phyloP scores from a whole-genome alignment of 176 grass and related monocot species.

The Musa beccarii region DNA sequence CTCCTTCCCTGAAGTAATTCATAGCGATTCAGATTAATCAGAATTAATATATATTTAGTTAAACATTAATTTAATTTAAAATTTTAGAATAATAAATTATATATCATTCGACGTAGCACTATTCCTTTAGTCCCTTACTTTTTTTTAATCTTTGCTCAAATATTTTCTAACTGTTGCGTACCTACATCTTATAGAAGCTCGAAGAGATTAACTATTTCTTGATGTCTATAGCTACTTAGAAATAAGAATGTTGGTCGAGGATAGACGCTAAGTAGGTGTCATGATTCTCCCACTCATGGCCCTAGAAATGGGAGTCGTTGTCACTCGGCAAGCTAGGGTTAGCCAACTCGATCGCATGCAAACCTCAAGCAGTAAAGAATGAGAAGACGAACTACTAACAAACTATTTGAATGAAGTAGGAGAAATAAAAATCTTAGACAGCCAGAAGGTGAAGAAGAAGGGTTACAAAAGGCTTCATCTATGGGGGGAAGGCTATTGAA shows the following conservation, averaged over 20 bases:
- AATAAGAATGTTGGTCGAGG: constrained; percentile 66
- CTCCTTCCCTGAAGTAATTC: constrained; percentile 31
- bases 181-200: constrained; percentile 24
- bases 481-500: too few species aligned
- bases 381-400: too few species aligned
- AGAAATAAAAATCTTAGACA: constrained; percentile 65
- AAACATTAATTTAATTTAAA: too few species aligned
- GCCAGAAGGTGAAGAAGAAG: constrained; percentile 12
- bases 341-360: constrained; percentile 47
- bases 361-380: background rate
- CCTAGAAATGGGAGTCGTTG: constrained; percentile 57
- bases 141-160: too few species aligned
- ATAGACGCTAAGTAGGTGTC: constrained; percentile 53
- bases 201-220: background rate
- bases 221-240: constrained; percentile 39
- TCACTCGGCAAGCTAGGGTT: constrained; percentile 62
- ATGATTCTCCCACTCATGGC: constrained; percentile 90
- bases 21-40: too few species aligned
- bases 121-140: too few species aligned
- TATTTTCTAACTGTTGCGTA: background rate
- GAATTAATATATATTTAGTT: too few species aligned
- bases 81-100: too few species aligned
- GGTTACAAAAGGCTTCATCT: background rate
- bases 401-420: constrained; percentile 61
- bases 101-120: too few species aligned